Base-by-base conservation (phyloP, 352 stramenopile genomes). In the Pythium brassicae region DNA sequence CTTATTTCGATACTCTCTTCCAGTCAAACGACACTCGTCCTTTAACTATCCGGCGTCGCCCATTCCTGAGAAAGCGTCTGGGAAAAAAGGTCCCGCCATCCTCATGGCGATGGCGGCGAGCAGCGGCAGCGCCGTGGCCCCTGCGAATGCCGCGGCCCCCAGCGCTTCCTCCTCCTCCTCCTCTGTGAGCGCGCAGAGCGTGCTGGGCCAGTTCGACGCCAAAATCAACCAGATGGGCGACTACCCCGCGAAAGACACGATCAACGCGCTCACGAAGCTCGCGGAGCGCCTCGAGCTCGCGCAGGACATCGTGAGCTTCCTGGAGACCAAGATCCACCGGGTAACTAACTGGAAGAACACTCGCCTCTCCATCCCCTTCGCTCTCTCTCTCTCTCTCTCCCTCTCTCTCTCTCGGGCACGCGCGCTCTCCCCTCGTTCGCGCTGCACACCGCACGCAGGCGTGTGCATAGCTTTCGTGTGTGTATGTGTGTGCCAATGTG, bases 321-420 rank as follows among this genome's bases (percentile, higher is more conserved):
- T 95, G 57, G 83, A 93, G 64, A 92, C 82, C 57, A 95, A 95
- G 74, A 89, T 95, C 69, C 76, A 92, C 62, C 78, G 81, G 75
- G 85, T 19, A 50, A 50, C 32, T 7, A 37, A 37, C 32, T 37
- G 32, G 8, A 37, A 37, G 32, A 37, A 37, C 2, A 37, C 29
- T 45, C 48, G 45, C 35, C 29, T 45, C 51, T 54, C 12, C 26
- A 35, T 50, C 34, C 17, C 23, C 37, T 37, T 57, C 50, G 19
- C 51, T 57, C 32, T 27, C 37, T 54, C 53, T 15, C n/a, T 14
- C 40, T 27, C 27, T 59, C 20, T 26, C 37, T 34, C 40, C 2
- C 7, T 46, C 40, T 35, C 26, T 50, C 51, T 49, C 50, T 17
- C 51, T 57, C 32, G n/a, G n/a, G n/a, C n/a, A n/a, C n/a, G n/a